phyloP scores from a whole-genome alignment of 306 rosid genomes.

The Betula pendula region DNA sequence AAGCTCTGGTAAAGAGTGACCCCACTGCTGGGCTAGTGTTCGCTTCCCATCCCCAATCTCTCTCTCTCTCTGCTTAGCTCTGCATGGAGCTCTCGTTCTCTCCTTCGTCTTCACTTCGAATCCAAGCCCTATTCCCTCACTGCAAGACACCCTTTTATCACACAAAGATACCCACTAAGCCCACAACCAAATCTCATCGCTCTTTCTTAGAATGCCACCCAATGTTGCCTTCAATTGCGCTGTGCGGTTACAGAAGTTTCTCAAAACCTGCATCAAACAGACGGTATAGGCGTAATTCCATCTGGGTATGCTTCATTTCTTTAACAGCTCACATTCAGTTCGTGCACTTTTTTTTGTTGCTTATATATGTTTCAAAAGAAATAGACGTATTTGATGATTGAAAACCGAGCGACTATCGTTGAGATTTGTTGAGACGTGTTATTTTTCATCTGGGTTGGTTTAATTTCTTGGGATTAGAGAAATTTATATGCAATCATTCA shows the following conservation, averaged over 20 bases:
- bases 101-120: conserved; percentile 35
- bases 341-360: not conserved
- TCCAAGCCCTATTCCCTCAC: conserved; percentile 31
- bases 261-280: conserved; percentile 27
- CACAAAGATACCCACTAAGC: conserved; percentile 20
- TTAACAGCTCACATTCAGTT: not conserved
- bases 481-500: not conserved
- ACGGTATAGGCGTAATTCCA: conserved; percentile 36
- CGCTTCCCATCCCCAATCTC: not conserved
- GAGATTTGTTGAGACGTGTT: not conserved
- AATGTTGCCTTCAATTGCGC: conserved; percentile 32
- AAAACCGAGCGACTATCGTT: not conserved
- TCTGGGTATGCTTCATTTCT: conserved; percentile 51
- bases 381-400: not conserved
- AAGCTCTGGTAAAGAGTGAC: not conserved
- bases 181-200: conserved; percentile 13
- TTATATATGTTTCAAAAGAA: not conserved
- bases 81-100: conserved; percentile 64
- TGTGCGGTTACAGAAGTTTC: conserved; percentile 17
- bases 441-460: not conserved
- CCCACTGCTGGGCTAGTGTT: not conserved
- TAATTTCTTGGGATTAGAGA: not conserved
- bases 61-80: conserved; percentile 15
- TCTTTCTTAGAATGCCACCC: conserved; percentile 35
- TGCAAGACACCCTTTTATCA: conserved; percentile 31